A percentile compares a stretch with the other conserved stretches of the same genome.
These are phyloP conservation scores for Chalciporus pseudorubinellus DNA, from an alignment of 768 basidiomycete species.

Conservation along the genomic window DNA sequence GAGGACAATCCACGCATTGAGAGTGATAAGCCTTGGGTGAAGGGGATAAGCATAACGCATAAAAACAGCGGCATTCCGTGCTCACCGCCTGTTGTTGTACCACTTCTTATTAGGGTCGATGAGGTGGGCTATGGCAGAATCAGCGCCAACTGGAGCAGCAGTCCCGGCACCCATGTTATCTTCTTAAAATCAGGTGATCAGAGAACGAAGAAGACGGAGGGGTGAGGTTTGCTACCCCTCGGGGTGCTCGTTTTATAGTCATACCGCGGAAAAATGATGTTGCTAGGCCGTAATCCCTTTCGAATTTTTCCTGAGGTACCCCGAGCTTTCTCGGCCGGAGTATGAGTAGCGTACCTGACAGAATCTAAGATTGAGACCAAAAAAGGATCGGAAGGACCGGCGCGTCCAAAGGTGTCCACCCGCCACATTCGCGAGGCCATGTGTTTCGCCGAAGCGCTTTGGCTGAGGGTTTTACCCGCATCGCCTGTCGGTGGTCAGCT, in stretches of 20 bases:
- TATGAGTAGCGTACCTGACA: conserved; percentile 2
- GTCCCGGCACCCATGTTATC: conserved; percentile 55
- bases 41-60: neutral
- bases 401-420: neutral
- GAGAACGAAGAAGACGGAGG: conserved; percentile 12
- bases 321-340: too few species aligned
- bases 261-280: conserved; percentile 7
- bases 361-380: neutral
- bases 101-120: conserved; percentile 66
- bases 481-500: too few species aligned
- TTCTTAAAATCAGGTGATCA: neutral
- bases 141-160: conserved; percentile 33
- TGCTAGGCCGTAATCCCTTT: neutral
- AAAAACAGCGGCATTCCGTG: neutral
- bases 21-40: conserved; percentile 47
- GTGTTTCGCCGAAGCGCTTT: too few species aligned
- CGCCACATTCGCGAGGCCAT: neutral
- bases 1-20: conserved; percentile 70
- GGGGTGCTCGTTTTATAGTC: conserved; percentile 7
- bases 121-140: conserved; percentile 48
- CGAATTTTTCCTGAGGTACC: conserved; percentile 25
- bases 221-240: conserved; percentile 32
- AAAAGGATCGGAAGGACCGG: neutral
- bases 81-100: conserved; percentile 76
- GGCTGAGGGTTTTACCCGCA: too few species aligned